Evolutionary conservation across 495 filamentous ascomycete genomes (phyloP).

Genomic region (Haplographium delicatum): DNA sequence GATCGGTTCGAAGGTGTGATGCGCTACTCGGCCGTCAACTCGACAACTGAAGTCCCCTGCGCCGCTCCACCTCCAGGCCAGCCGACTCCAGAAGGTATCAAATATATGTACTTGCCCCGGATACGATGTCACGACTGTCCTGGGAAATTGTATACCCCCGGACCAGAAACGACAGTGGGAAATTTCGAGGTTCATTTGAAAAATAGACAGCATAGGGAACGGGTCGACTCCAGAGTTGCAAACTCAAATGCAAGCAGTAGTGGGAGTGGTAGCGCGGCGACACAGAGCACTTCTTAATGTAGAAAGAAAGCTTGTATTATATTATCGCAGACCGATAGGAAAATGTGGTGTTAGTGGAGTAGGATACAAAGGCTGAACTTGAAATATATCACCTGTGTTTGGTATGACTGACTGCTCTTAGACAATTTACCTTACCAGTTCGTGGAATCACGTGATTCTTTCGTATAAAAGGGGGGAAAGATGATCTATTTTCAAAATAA

Average conservation of each 20-base stretch:
- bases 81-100: constrained; percentile 47
- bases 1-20: constrained; percentile 83
- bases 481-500: too few relatives aligned
- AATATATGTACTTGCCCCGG: constrained; percentile 73
- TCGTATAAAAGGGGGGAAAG: too few relatives aligned
- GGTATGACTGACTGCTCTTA: too few relatives aligned
- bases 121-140: constrained; percentile 90
- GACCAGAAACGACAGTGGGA: constrained; percentile 74
- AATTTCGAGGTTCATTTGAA: constrained; percentile 89
- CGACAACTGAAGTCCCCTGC: constrained; percentile 52
- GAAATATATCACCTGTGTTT: too few relatives aligned
- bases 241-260: neutral
- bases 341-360: too few relatives aligned
- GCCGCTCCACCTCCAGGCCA: constrained; percentile 42
- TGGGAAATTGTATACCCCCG: constrained; percentile 86
- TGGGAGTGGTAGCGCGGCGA: too few relatives aligned
- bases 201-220: constrained; percentile 70
- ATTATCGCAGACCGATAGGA: too few relatives aligned
- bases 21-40: constrained; percentile 75
- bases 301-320: too few relatives aligned
- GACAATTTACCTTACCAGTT: too few relatives aligned
- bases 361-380: too few relatives aligned
- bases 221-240: constrained; percentile 53
- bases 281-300: too few relatives aligned
- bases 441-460: too few relatives aligned